phyloP scores from a whole-genome alignment of 2,329 filamentous ascomycete species.

The Cucurbitaria berberidis region DNA sequence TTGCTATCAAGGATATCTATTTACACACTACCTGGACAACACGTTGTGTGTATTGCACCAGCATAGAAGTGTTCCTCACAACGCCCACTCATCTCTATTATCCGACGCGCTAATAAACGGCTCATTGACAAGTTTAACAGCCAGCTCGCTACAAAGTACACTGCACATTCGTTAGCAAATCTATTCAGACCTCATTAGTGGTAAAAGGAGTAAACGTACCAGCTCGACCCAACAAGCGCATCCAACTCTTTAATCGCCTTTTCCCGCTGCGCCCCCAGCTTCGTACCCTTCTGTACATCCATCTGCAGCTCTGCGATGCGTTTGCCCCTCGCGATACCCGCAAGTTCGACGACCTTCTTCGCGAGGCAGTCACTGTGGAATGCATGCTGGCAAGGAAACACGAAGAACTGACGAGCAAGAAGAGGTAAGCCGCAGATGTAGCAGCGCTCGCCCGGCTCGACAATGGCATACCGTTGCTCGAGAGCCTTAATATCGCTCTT shows the following conservation, averaged over 20 bases:
- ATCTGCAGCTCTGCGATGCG: constrained; percentile 85
- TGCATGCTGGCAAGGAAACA: constrained; percentile 97
- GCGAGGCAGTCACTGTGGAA: constrained; percentile 97
- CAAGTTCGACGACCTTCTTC: constrained; percentile 81
- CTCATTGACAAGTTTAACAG: constrained; percentile 92
- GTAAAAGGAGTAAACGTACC: constrained; percentile 61
- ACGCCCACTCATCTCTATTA: constrained; percentile 79
- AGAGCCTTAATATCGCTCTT: constrained; percentile 85
- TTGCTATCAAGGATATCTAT: too few relatives aligned
- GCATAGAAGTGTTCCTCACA: constrained; percentile 31
- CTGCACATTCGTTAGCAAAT: constrained; percentile 54
- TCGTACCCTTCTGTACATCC: constrained; percentile 77
- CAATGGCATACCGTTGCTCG: constrained; percentile 90
- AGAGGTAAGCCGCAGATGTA: constrained; percentile 86
- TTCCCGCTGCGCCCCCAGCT: constrained; percentile 75
- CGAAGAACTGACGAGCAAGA: constrained; percentile 91
- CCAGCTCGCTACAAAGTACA: constrained; percentile 92
- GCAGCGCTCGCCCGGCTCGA: constrained; percentile 94
- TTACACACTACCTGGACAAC: too few relatives aligned
- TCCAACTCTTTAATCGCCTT: constrained; percentile 87
- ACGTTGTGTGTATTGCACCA: not conserved
- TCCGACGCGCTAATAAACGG: constrained; percentile 82
- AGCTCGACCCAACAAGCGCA: constrained; percentile 86
- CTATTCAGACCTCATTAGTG: not conserved
- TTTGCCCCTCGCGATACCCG: constrained; percentile 75